These are phyloP conservation scores for Solanum peruvianum DNA, from an alignment of 257 asterid genomes.

Conservation along the genomic window DNA sequence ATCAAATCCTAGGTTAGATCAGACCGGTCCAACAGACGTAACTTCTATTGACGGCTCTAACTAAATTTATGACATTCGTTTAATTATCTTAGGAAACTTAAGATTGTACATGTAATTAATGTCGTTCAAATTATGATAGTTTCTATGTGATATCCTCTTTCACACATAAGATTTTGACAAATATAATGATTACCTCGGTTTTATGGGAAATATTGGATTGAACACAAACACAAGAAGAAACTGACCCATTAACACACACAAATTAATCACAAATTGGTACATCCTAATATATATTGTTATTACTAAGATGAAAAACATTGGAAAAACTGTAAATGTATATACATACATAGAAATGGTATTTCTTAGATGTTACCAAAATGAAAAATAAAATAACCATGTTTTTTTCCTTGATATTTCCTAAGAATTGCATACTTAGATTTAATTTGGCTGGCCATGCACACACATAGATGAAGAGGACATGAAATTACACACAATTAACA, in stretches of 20 bases:
- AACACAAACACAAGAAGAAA: not conserved
- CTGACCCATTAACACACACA: not conserved
- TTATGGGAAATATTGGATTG: not conserved
- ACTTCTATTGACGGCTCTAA: no score
- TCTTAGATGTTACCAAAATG: not conserved
- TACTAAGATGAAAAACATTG: no score
- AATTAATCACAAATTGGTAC: not conserved
- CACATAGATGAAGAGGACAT: no score
- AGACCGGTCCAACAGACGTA: no score
- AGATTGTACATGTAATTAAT: no score
- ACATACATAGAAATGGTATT: not conserved
- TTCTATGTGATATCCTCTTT: not conserved
- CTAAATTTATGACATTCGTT: not conserved
- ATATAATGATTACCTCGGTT: not conserved
- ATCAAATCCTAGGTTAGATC: no score
- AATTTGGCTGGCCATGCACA: no score
- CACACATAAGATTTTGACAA: not conserved
- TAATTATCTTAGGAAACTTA: no score
- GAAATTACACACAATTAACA: not conserved
- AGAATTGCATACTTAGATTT: no score
- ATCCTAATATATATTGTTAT: not conserved
- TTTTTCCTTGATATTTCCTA: no score
- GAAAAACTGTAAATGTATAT: no score
- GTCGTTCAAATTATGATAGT: no score
- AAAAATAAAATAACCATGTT: not conserved